A percentile compares a stretch with the other conserved stretches of the same genome.
phyloP scores from a whole-genome alignment of 2,329 filamentous ascomycete species.

The Zopfia rhizophila region DNA sequence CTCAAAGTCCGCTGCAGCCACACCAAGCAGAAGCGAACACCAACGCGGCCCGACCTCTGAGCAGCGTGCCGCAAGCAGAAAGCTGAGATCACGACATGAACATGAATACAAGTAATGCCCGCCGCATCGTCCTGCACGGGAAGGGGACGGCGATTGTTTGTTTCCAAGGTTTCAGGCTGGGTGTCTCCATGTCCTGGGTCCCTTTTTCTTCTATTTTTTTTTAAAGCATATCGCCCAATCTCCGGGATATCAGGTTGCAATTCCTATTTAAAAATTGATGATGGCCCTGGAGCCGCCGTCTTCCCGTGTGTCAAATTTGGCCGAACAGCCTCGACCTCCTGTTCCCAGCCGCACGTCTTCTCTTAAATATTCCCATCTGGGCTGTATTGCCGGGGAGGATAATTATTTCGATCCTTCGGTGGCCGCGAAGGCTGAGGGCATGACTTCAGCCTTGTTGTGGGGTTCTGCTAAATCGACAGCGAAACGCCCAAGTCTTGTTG shows the following conservation, averaged over 20 bases:
- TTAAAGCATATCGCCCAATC: constrained; percentile 18
- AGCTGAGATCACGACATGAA: constrained; percentile 35
- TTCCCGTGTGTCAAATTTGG: constrained; percentile 24
- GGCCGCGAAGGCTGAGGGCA: constrained; percentile 11
- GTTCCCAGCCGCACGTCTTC: constrained; percentile 32
- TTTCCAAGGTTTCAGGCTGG: constrained; percentile 28
- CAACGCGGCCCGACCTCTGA: constrained; percentile 30
- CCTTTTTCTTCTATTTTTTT: constrained; percentile 21
- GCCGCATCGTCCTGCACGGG: constrained; percentile 32
- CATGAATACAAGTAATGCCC: constrained; percentile 32
- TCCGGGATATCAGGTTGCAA: constrained; percentile 22
- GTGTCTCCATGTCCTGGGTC: constrained; percentile 29
- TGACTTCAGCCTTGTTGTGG: constrained; percentile 18
- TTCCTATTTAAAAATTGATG: constrained; percentile 28
- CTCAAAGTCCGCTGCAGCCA: constrained; percentile 32
- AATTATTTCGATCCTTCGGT: constrained; percentile 10
- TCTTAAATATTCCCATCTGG: constrained; percentile 13
- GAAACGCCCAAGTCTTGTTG: constrained; percentile 8
- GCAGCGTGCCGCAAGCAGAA: constrained; percentile 24
- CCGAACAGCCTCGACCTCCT: constrained; percentile 23
- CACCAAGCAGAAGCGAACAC: constrained; percentile 33
- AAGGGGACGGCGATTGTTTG: constrained; percentile 14
- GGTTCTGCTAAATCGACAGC: neutral
- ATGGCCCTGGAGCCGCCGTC: constrained; percentile 28
- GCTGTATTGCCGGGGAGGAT: constrained; percentile 1